Conservation (phyloP, 202 grass and related monocot species). For the Hordeum pubiflorum region DNA sequence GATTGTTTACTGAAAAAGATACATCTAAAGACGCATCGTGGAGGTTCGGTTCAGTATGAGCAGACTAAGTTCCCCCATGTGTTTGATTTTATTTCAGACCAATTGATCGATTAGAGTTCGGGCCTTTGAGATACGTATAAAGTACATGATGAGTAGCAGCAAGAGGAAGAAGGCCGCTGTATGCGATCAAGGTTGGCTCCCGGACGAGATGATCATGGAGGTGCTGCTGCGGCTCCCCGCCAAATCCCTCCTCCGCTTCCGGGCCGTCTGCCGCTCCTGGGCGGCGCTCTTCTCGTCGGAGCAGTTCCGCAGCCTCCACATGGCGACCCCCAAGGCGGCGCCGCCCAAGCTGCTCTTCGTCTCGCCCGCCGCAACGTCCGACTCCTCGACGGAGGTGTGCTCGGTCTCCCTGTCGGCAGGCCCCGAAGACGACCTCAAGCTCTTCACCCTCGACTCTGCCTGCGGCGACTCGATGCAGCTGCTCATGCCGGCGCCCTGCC, state of each 20-base stretch:
- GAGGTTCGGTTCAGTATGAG: too few species aligned
- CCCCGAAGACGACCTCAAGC: background rate
- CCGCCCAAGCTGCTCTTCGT: background rate
- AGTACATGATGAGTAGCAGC: background rate
- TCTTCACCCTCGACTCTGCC: background rate
- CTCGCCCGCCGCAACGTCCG: background rate
- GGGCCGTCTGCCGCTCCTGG: slow-evolving; percentile 8
- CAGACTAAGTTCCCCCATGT: too few species aligned
- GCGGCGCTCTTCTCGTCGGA: background rate
- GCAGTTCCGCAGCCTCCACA: background rate
- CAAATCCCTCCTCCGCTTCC: background rate
- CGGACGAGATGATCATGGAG: slow-evolving; percentile 17
- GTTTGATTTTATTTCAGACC: background rate
- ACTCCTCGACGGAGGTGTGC: background rate
- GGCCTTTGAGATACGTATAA: background rate
- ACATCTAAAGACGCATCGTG: too few species aligned
- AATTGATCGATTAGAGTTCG: background rate
- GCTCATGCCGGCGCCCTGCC: background rate
- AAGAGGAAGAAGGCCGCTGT: background rate
- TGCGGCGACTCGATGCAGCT: background rate
- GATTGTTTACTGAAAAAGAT: too few species aligned
- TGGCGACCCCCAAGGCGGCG: background rate
- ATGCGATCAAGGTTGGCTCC: background rate
- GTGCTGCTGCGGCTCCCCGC: slow-evolving; percentile 1
- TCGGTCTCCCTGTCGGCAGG: background rate